Percentiles rank a stretch among this genome's conserved stretches.
Evolutionary conservation across 345 rosid species (phyloP).

Genomic region (Iberis pinnata): DNA sequence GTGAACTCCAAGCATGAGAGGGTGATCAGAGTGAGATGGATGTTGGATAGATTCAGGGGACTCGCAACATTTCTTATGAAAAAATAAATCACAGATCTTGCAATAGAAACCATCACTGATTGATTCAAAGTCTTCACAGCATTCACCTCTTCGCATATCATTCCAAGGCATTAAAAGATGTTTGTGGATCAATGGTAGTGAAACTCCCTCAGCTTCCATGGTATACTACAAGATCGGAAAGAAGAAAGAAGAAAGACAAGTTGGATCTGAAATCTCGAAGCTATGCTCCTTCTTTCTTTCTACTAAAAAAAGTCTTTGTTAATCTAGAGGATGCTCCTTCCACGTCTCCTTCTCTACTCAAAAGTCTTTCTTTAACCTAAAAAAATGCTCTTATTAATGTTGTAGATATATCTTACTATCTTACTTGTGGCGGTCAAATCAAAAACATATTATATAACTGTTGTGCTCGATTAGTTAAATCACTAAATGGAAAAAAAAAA

Average conservation of each 20-base stretch:
- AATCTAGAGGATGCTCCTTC: too few relatives aligned
- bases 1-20: background rate
- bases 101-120: background rate
- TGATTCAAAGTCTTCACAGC: background rate
- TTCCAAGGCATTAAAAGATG: constrained; percentile 4
- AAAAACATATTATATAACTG: too few relatives aligned
- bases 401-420: too few relatives aligned
- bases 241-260: background rate
- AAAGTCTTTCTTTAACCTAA: too few relatives aligned
- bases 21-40: background rate
- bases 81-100: background rate
- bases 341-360: too few relatives aligned
- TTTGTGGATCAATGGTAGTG: background rate
- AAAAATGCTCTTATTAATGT: too few relatives aligned
- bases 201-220: background rate
- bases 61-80: background rate
- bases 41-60: background rate
- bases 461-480: too few relatives aligned
- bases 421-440: too few relatives aligned
- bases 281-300: too few relatives aligned
- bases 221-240: too few relatives aligned
- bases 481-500: too few relatives aligned
- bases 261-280: background rate
- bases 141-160: background rate
- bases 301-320: too few relatives aligned